Base-by-base conservation (phyloP, 495 filamentous ascomycete genomes). In the Tricharina praecox region DNA sequence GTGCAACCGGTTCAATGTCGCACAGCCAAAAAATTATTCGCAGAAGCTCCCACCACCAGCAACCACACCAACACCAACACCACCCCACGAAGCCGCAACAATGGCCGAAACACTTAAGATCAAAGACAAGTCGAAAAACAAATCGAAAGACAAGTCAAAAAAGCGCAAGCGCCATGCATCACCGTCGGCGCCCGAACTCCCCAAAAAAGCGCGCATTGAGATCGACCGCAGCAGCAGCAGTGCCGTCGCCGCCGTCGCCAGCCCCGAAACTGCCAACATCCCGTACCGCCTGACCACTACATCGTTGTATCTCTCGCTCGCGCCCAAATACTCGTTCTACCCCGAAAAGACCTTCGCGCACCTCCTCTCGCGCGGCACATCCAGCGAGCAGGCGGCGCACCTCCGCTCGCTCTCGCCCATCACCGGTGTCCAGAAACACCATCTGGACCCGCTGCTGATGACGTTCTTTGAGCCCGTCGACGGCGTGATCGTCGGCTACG, bases 361-460 rank as follows among this genome's bases (percentile, higher is more conserved):
- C 40, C 44, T 53, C 23, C 48, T 59, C 45, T 25, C 30, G 20
- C 47, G 42, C 32, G 37, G 50, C 21, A 46, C 53, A 0, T 42
- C 37, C 44, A 28, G 42, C 42, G 53, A 60, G 16, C 47, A 48
- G 32, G 48, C 45, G 7, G 39, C 48, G 9, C 50, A 51, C 20
- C 47, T 59, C 30, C 55, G 44, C 39, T 48, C 51, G 25, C 53
- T 59, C 35, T 53, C 57, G 8, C 58, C 58, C 8, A 40, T 51
- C 24, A 53, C 57, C 18, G 57, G 56, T 26, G 39, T 61, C 0
- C 53, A 47, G 32, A 60, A 59, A 32, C 79, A 84, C 56, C 78
- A 85, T 58, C 70, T 86, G 34, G 81, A 82, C 15, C 81, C 82
- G 11, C 68, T 84, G 15, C 68, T 88, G 23, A 71, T 88, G 30